Conservation (phyloP, 2,329 filamentous ascomycete genomes). For the Talaromyces sp. region DNA sequence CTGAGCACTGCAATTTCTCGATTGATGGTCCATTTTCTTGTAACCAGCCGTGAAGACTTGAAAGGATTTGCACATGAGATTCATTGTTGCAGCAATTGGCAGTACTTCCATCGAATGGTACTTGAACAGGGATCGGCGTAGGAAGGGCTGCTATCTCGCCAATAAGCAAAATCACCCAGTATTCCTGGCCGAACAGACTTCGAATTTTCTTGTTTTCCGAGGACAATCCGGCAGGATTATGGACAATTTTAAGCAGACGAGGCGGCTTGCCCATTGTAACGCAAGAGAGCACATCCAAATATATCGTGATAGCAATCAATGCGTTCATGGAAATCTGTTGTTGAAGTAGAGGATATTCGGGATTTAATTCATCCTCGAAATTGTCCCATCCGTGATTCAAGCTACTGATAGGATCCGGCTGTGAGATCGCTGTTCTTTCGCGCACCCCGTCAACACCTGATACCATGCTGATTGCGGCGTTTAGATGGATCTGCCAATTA, state of each 20-base stretch:
- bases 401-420: background rate
- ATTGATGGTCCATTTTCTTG: background rate
- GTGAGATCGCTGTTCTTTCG: background rate
- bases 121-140: background rate
- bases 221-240: background rate
- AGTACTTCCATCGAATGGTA: background rate
- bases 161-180: background rate
- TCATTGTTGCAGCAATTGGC: background rate
- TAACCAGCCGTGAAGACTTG: background rate
- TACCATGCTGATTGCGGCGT: constrained; percentile 4
- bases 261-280: constrained; percentile 8
- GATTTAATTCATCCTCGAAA: constrained; percentile 5
- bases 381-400: background rate
- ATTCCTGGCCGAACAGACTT: constrained; percentile 5
- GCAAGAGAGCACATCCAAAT: constrained; percentile 1
- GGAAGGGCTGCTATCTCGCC: constrained; percentile 4
- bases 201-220: background rate
- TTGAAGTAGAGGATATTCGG: constrained; percentile 1
- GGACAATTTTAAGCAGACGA: background rate
- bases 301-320: constrained; percentile 5
- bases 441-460: background rate
- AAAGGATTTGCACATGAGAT: background rate
- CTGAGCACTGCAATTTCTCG: constrained; percentile 5
- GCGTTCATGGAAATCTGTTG: constrained; percentile 7
- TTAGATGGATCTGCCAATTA: constrained; percentile 8